A percentile compares a stretch with the other conserved stretches of the same genome.
Conservation (phyloP, 768 basidiomycete genomes). For the Tremella mesenterica region DNA sequence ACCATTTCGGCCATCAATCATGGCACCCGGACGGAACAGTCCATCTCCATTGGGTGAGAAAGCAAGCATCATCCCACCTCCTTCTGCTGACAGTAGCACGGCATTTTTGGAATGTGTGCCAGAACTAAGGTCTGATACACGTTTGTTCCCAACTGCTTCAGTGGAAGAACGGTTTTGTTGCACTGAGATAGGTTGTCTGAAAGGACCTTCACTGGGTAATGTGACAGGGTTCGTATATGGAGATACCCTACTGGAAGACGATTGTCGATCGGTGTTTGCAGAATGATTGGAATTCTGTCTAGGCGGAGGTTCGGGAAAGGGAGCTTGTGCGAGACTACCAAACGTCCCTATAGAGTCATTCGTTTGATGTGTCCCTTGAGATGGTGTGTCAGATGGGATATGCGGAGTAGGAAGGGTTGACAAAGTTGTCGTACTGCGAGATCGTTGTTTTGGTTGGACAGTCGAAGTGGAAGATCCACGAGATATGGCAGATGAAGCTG, state of each 20-base stretch:
- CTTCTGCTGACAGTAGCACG: constrained; percentile 24
- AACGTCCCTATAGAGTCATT: too few relatives aligned
- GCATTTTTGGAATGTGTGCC: constrained; percentile 33
- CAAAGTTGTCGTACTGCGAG: constrained; percentile 4
- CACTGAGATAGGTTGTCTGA: too few relatives aligned
- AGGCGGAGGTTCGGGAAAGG: neutral
- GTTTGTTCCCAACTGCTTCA: constrained; percentile 3
- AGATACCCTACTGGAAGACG: neutral
- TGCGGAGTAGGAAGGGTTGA: constrained; percentile 1
- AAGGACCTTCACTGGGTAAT: too few relatives aligned
- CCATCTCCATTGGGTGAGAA: constrained; percentile 25
- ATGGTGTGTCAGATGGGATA: neutral
- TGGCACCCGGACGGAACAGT: constrained; percentile 13
- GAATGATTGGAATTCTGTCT: neutral
- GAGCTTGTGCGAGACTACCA: neutral
- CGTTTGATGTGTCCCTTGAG: neutral
- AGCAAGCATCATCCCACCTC: constrained; percentile 30
- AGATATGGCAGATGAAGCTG: neutral
- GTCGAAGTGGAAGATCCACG: neutral
- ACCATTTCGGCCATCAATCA: constrained; percentile 18
- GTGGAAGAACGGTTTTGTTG: neutral
- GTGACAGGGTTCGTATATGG: too few relatives aligned
- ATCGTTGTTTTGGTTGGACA: constrained; percentile 1
- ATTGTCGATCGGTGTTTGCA: neutral
- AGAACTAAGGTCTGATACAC: constrained; percentile 20